phyloP scores from a whole-genome alignment of 176 grass and related monocot species.

The Juncus inflexus region DNA sequence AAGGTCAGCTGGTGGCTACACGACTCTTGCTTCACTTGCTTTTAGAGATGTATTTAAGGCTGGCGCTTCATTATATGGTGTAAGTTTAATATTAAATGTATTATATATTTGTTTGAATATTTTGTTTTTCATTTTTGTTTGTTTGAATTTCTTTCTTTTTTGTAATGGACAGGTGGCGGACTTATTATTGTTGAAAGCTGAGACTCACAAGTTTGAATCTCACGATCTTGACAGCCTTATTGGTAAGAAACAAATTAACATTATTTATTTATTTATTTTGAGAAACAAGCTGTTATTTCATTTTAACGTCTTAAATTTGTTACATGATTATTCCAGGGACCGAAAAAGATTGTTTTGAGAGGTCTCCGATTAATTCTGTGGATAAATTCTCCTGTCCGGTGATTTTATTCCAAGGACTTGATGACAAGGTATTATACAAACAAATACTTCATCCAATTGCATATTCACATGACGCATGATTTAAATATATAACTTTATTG shows the following conservation, averaged over 20 bases:
- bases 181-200: conserved; percentile 56
- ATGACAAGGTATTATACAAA: conserved; percentile 71
- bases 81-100: conserved; percentile 46
- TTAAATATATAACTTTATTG: not conserved
- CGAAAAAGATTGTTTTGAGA: conserved; percentile 56
- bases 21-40: conserved; percentile 79
- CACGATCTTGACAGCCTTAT: conserved; percentile 74
- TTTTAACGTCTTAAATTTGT: conserved; percentile 18
- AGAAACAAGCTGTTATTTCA: not conserved
- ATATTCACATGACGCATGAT: not conserved
- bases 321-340: conserved; percentile 38
- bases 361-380: conserved; percentile 83
- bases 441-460: not conserved
- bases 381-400: conserved; percentile 84
- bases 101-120: conserved; percentile 13
- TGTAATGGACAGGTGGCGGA: conserved; percentile 57
- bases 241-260: conserved; percentile 40
- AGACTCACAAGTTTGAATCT: conserved; percentile 94
- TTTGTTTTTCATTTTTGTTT: no score
- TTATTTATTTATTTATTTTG: conserved; percentile 1
- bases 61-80: conserved; percentile 95
- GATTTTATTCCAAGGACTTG: conserved; percentile 90
- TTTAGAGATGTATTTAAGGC: conserved; percentile 90
- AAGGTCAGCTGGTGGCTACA: conserved; percentile 89
- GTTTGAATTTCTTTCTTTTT: not conserved